Percentiles rank a stretch among this genome's conserved stretches.
These are phyloP conservation scores for Scopulariopsis brevicaulis DNA, from an alignment of 2,329 filamentous ascomycete genomes.

Conservation along the genomic window DNA sequence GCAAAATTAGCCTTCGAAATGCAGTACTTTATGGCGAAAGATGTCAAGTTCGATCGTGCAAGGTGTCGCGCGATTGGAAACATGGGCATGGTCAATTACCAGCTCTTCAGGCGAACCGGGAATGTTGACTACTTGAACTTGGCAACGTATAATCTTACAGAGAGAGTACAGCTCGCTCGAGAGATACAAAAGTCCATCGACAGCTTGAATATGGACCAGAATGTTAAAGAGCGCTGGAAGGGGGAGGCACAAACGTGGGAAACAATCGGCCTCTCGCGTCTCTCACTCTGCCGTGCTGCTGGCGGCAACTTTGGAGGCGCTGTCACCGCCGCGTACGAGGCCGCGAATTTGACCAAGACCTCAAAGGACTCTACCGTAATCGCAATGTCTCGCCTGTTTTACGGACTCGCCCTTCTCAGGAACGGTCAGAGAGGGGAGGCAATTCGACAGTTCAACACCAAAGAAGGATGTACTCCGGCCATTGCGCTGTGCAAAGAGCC, in stretches of 20 bases:
- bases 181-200: not conserved
- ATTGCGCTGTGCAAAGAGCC: conserved; percentile 25
- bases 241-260: conserved; percentile 11
- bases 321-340: conserved; percentile 8
- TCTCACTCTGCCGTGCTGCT: conserved; percentile 20
- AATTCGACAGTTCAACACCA: conserved; percentile 15
- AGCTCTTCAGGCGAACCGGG: conserved; percentile 13
- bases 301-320: conserved; percentile 12
- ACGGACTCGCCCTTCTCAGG: conserved; percentile 16
- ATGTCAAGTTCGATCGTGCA: conserved; percentile 10
- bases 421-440: conserved; percentile 14
- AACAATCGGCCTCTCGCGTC: conserved; percentile 16
- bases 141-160: conserved; percentile 15
- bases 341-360: conserved; percentile 7
- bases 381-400: conserved; percentile 19
- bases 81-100: conserved; percentile 22
- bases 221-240: not conserved
- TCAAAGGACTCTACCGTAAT: conserved; percentile 14
- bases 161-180: conserved; percentile 12
- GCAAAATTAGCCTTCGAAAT: conserved; percentile 13
- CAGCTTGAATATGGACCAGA: not conserved
- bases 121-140: conserved; percentile 11
- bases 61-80: conserved; percentile 21
- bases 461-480: conserved; percentile 16
- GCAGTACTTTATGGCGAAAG: conserved; percentile 17